Evolutionary conservation across 2,329 filamentous ascomycete species (phyloP), one percentile per base, ranked within the genome.

Genomic region (Pseudogymnoascus sp.): DNA sequence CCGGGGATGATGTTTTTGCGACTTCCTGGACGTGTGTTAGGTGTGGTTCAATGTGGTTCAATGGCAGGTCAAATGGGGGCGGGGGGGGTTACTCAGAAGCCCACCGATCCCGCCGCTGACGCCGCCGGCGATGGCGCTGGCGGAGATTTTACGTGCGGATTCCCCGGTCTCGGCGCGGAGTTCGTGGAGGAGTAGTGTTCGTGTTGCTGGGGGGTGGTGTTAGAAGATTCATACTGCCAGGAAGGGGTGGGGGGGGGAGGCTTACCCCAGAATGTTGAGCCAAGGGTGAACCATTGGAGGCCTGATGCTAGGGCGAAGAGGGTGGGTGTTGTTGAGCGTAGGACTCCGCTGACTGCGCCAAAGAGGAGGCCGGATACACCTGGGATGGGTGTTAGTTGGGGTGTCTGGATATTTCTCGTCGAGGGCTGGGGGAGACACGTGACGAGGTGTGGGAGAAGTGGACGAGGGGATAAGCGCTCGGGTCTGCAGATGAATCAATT

Each of bases 281-380:
- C 91, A 40, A 96, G 81, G 45, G 84, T 81, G 75, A 91, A 91
- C 84, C 90, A 96, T 76, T 96, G 91, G 42, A 90, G 79, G 16
- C 90, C 89, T 21, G 88, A 86, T 39, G 87, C 82, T 11, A 88
- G 69, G 0, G 90, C 87, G 76, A 91, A 93, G 5, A 93, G 75
- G 2, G 85, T 81, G 3, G 90, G 87, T 12, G 83, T 84, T 21
- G 79, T 81, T 16, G 88, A 87, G 64, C 86, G 83, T 59, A 93
- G 75, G 57, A 96, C 87, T 29, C 91, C 92, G 37, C 83, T 82
- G 60, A 87, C 83, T 61, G 88, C 86, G 37, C 88, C 89, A 62
- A 85, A 79, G 31, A 89, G 73, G 26, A 87, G 73, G 34, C 89
- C 89, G 57, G 81, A 78, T 23, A 78, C 75, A 51, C 86, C 87